Evolutionary conservation across 2,329 filamentous ascomycete genomes (phyloP).

Genomic region (Lasiodiplodia sp.): DNA sequence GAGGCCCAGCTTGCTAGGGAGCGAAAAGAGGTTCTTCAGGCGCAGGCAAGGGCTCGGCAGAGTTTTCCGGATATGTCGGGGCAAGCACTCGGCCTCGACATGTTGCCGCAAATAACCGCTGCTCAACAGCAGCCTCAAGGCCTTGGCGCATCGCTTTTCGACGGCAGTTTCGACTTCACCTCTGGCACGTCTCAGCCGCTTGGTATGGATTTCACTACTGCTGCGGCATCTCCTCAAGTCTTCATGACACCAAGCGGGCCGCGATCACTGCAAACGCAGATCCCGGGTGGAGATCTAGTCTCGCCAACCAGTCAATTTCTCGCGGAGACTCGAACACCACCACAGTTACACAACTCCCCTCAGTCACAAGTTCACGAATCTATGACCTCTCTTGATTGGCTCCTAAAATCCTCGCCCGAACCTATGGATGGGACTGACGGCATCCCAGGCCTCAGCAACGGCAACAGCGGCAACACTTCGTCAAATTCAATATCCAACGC

Average conservation of each 20-base stretch:
- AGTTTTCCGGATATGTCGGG: slow-evolving; percentile 33
- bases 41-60: slow-evolving; percentile 34
- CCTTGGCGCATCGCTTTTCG: neutral
- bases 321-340: neutral
- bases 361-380: slow-evolving; percentile 26
- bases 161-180: neutral
- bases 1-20: slow-evolving; percentile 58
- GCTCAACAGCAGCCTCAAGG: neutral
- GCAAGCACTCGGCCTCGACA: slow-evolving; percentile 28
- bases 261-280: slow-evolving; percentile 9
- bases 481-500: neutral
- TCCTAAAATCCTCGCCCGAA: slow-evolving; percentile 15
- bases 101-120: slow-evolving; percentile 34
- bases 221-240: slow-evolving; percentile 2
- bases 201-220: slow-evolving; percentile 14
- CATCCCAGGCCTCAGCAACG: neutral
- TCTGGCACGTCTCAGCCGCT: slow-evolving; percentile 9
- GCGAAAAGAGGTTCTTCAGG: slow-evolving; percentile 36
- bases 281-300: slow-evolving; percentile 3
- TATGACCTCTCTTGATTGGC: slow-evolving; percentile 37
- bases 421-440: neutral
- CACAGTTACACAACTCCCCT: slow-evolving; percentile 23
- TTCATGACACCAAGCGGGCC: slow-evolving; percentile 22
- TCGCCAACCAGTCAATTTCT: slow-evolving; percentile 12
- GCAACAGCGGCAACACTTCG: slow-evolving; percentile 14